Base-by-base conservation (phyloP, 805 yeast species). In the Candida ulmi region DNA sequence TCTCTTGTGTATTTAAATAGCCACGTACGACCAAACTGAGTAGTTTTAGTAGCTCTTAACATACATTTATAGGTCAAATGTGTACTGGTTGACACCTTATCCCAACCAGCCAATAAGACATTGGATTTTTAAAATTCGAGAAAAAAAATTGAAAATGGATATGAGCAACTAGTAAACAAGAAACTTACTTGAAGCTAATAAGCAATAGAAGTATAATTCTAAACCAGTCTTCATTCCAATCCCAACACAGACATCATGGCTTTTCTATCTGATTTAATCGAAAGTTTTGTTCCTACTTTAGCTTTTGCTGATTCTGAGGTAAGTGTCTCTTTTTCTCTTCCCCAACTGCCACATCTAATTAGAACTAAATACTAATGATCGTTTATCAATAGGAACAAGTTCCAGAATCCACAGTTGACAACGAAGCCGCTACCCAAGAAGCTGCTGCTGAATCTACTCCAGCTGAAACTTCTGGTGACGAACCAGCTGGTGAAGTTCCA, bases 231-330 rank as follows among this genome's bases (percentile, higher is more conserved):
- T 9, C 24, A 21, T 21, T 9, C 24, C 24, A 21, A 21, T 21
- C 6, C 24, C 6, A 7, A 21, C 9, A 21, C 31, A 28, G n/a
- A 11, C 17, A 33, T 35, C 24, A 47, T 47, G 51, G 41, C 51
- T 15, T 39, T 47, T 38, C 30, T 47, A 5, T n/a, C 46, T 13
- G 91, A 83, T 61, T 66, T 88, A 60, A 79, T 84, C 66, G 95
- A 87, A 62, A 72, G 82, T 41, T 71, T 85, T 50, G 70, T 78
- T 51, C 95, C 96, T 60, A 73, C 83, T 51, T 72, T 73, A 46
- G 95, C 95, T 33, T 79, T 74, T 66, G 96, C 95, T 54, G 95
- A 85, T 48, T 67, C 56, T 40, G 54, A 50, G 17, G 49, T 38
- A 42, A 15, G 41, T 38, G 9, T n/a, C n/a, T n/a, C n/a, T n/a